Evolutionary conservation across 768 basidiomycete genomes (phyloP).

Genomic region (Pleurotus djamor): DNA sequence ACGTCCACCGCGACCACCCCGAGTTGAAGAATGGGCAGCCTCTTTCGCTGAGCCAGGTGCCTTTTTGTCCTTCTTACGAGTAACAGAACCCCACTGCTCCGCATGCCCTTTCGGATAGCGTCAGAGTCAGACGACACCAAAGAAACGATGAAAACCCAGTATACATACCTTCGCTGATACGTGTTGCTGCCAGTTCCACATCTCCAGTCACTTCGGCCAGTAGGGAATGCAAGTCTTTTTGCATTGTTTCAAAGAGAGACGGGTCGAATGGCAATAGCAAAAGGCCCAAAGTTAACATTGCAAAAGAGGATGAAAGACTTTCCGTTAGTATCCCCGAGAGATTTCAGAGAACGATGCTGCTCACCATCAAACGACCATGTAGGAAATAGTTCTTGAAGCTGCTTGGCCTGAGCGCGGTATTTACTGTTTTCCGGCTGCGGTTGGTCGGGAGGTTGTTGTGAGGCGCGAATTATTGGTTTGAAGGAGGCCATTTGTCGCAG

Average conservation of each 20-base stretch:
- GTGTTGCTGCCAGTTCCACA: conserved; percentile 63
- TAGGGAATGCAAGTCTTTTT: conserved; percentile 64
- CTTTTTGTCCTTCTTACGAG: conserved; percentile 89
- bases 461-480: conserved; percentile 46
- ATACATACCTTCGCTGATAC: conserved; percentile 69
- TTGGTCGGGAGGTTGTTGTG: conserved; percentile 29
- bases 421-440: conserved; percentile 33
- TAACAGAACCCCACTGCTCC: conserved; percentile 82
- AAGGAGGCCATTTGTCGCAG: conserved; percentile 41
- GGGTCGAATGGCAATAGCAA: neutral
- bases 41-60: conserved; percentile 49
- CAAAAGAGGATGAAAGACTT: no score
- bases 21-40: conserved; percentile 23
- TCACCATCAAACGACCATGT: conserved; percentile 68
- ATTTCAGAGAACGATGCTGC: conserved; percentile 9
- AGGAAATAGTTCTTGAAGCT: conserved; percentile 73
- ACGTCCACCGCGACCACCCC: conserved; percentile 60
- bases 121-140: conserved; percentile 12
- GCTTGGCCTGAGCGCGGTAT: conserved; percentile 51
- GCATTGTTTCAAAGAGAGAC: neutral
- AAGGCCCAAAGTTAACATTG: neutral
- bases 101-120: conserved; percentile 52
- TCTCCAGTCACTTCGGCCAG: conserved; percentile 71
- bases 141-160: neutral
- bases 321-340: no score